Evolutionary conservation across 192 early-diverging fungal genomes (phyloP).

Genomic region (Coemansia sp.): DNA sequence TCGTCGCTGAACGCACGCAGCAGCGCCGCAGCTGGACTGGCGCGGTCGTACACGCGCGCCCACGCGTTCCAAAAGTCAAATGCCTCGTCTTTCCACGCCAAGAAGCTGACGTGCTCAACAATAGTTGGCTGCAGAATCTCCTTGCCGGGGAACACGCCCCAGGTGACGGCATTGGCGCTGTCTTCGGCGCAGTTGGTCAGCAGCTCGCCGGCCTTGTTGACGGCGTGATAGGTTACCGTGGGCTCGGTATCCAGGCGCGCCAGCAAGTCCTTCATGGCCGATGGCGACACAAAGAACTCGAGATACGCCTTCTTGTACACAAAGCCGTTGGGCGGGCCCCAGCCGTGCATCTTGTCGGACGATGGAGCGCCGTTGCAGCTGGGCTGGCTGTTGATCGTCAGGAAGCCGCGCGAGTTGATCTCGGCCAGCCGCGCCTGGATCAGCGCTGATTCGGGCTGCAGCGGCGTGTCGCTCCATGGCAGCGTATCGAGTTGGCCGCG

Average conservation of each 20-base stretch:
- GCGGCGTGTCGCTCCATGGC: conserved; percentile 87
- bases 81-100: conserved; percentile 98
- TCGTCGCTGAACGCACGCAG: conserved; percentile 65
- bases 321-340: conserved; percentile 95
- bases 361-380: conserved; percentile 86
- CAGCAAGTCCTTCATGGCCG: conserved; percentile 63
- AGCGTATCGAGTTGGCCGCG: conserved; percentile 72
- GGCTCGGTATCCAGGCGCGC: conserved; percentile 58
- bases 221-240: conserved; percentile 82
- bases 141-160: conserved; percentile 97
- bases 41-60: conserved; percentile 66
- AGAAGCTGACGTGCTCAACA: conserved; percentile 82
- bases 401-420: conserved; percentile 81
- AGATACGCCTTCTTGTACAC: conserved; percentile 97
- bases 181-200: conserved; percentile 84
- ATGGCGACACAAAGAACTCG: conserved; percentile 90
- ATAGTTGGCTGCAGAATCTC: conserved; percentile 97
- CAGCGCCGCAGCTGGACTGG: conserved; percentile 59
- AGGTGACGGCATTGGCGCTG: conserved; percentile 93
- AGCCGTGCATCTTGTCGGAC: conserved; percentile 77
- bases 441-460: conserved; percentile 73
- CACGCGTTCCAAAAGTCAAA: conserved; percentile 91
- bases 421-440: conserved; percentile 68
- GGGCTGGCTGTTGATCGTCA: conserved; percentile 96
- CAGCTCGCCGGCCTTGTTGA: conserved; percentile 88